A percentile compares a stretch with the other conserved stretches of the same genome.
Evolutionary conservation across 306 rosid species (phyloP).

Genomic region (Inga oerstediana): DNA sequence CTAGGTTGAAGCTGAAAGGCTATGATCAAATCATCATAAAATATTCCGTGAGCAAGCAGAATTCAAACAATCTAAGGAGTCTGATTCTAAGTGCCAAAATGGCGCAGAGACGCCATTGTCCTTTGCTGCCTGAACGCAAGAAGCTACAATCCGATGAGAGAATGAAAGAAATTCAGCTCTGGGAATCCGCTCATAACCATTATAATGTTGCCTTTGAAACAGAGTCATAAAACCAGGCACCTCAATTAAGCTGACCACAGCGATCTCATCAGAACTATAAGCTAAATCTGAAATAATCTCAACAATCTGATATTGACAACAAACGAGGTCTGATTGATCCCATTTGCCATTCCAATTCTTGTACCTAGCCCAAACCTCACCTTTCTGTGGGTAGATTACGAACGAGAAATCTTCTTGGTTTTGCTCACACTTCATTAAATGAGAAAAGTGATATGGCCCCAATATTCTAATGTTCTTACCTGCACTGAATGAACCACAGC

Average conservation of each 20-base stretch:
- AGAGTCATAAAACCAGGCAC: neutral
- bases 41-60: neutral
- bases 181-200: neutral
- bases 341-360: constrained; percentile 5
- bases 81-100: constrained; percentile 11
- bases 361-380: constrained; percentile 18
- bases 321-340: neutral
- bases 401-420: neutral
- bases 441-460: neutral
- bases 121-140: neutral
- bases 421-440: neutral
- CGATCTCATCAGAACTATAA: constrained; percentile 7
- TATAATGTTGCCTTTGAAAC: neutral
- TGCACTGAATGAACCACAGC: constrained; percentile 9
- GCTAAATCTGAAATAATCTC: neutral
- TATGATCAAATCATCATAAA: neutral
- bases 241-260: neutral
- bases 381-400: constrained; percentile 4
- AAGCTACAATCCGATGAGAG: constrained; percentile 9
- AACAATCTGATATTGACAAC: constrained; percentile 7
- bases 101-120: neutral
- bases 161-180: neutral
- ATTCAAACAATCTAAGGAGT: neutral
- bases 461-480: neutral
- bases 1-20: neutral